Base-by-base conservation (phyloP, 225 moss, liverwort and hornwort species). In the Bryum argenteum region DNA sequence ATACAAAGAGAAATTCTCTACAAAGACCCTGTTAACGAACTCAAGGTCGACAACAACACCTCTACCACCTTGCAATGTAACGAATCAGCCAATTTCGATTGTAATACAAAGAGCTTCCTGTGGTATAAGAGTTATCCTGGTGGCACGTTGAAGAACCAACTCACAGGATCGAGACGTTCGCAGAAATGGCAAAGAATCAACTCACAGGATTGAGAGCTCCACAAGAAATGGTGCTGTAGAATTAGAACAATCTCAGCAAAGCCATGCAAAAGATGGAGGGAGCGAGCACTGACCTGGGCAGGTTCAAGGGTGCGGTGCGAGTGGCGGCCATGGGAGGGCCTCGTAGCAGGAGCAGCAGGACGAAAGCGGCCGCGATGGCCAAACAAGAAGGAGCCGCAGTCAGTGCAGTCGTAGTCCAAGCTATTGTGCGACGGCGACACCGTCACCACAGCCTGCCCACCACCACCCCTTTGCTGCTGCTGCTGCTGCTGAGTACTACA, bases 361-460 rank as follows among this genome's bases (percentile, higher is more conserved):
- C 88, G 82, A 10, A 73, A 57, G 15, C 85, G 75, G 41, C 78
- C 78, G 8, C 85, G 83, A 54, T 78, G 76, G 54, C 88, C 83
- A 7, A 88, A 88, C 76, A 85, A 45, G 67, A 88, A 85, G 13
- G 88, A 85, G 42, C 82, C 82, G 43, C 88, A 88, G 42, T 88
- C 83, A 1, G 85, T 85, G 66, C 85, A 85, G 56, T 85, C 88
- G 54, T 81, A 85, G 72, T 83, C 82, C 54, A 83, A 59, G 4
- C 76, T 19, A 67, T 82, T 19, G 71, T 82, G 80, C 3, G 85
- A 58, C 7, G 88, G 73, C 5, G 83, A 77, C 50, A 85, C 80
- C 5, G 17, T 48, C 48, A 77, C 51, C 58, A 84, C 71, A 33
- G 26, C 2, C 26, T 26, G 26, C 26, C 33, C 33, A 33, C 33